Percentiles rank a stretch among this genome's conserved stretches.
Evolutionary conservation across 2,329 filamentous ascomycete species (phyloP).

Genomic region (Cladophialophora yegresii): DNA sequence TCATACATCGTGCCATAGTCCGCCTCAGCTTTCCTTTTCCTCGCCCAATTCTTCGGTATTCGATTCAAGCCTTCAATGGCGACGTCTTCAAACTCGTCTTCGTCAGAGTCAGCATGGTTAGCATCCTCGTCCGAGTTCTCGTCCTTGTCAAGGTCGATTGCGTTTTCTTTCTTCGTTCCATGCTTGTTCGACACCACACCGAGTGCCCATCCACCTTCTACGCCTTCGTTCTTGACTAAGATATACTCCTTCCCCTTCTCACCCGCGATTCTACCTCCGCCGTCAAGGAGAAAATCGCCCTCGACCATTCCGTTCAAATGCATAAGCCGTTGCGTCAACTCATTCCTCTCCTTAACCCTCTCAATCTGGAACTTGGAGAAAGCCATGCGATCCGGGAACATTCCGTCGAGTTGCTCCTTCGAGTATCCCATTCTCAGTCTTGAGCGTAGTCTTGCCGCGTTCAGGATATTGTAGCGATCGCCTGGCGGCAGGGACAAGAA

Average conservation of each 20-base stretch:
- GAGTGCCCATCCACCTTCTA: conserved; percentile 92
- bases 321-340: conserved; percentile 93
- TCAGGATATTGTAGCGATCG: conserved; percentile 96
- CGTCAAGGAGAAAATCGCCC: conserved; percentile 55
- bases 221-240: conserved; percentile 90
- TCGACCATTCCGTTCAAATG: conserved; percentile 85
- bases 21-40: conserved; percentile 40
- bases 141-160: conserved; percentile 81
- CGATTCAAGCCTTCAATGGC: conserved; percentile 88
- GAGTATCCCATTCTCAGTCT: conserved; percentile 92
- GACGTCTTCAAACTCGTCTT: conserved; percentile 85
- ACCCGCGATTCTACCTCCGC: conserved; percentile 58
- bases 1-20: conserved; percentile 44
- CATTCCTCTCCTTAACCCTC: conserved; percentile 85
- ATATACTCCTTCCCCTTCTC: conserved; percentile 94
- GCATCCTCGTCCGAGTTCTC: conserved; percentile 46
- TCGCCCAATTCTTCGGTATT: conserved; percentile 63
- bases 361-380: conserved; percentile 98
- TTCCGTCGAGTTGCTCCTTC: conserved; percentile 90
- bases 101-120: conserved; percentile 47
- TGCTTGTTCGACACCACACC: conserved; percentile 89
- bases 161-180: conserved; percentile 75
- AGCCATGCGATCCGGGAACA: conserved; percentile 97
- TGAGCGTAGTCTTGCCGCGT: conserved; percentile 85
- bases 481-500: conserved; percentile 86